These are phyloP conservation scores for Plenodomus lindquistii DNA, from an alignment of 2,329 filamentous ascomycete species.

Conservation along the genomic window DNA sequence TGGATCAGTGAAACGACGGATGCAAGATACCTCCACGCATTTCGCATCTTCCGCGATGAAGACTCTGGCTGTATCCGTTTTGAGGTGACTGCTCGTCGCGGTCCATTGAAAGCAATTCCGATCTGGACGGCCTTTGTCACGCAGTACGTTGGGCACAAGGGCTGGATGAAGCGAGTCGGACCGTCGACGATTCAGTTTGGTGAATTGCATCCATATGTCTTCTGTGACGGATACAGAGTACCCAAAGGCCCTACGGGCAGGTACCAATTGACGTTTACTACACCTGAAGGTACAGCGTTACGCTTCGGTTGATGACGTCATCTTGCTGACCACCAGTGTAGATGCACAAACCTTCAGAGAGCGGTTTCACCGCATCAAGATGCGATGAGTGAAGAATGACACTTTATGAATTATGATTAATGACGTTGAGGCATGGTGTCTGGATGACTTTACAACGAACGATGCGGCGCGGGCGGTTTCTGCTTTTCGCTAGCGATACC, in stretches of 20 bases:
- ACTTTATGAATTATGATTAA: background rate
- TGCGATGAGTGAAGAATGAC: background rate
- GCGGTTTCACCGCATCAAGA: constrained; percentile 35
- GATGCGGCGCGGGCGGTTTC: constrained; percentile 27
- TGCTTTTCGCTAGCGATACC: constrained; percentile 41
- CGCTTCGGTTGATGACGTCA: too few relatives aligned
- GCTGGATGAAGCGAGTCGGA: constrained; percentile 53
- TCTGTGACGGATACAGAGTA: constrained; percentile 55
- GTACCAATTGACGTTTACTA: constrained; percentile 41
- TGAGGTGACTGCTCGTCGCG: constrained; percentile 59
- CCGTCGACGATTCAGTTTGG: constrained; percentile 52
- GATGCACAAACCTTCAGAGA: constrained; percentile 38
- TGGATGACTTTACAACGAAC: constrained; percentile 28
- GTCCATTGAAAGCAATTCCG: constrained; percentile 58
- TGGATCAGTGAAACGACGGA: constrained; percentile 56
- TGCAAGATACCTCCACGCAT: constrained; percentile 55
- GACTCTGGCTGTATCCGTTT: constrained; percentile 58
- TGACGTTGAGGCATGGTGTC: constrained; percentile 15
- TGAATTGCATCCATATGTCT: constrained; percentile 58
- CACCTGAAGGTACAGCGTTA: constrained; percentile 31
- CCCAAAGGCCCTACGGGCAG: constrained; percentile 34
- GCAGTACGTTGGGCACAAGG: constrained; percentile 49
- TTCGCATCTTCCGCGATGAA: constrained; percentile 59
- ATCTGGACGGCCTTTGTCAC: constrained; percentile 60
- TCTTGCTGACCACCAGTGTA: constrained; percentile 7